Base-by-base conservation (phyloP, 2,329 filamentous ascomycete genomes). In the Penicillium sp. region DNA sequence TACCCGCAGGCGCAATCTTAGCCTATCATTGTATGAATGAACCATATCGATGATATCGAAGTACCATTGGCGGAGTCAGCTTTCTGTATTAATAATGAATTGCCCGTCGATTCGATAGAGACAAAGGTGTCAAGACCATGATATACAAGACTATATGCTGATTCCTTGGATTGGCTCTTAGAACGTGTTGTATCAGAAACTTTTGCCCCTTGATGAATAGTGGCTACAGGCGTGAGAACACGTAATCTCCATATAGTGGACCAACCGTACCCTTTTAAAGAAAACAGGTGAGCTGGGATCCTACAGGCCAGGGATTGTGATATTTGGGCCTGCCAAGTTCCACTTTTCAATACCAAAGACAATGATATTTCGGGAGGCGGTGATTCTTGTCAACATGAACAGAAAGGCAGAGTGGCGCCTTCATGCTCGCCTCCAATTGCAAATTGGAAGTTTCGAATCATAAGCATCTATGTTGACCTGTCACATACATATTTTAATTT, bases 61-160 rank as follows among this genome's bases (percentile, higher is more conserved):
- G 34, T 75, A 77, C 65, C 83, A 86, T 61, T 86, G 83, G 1
- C 83, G 75, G 60, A 86, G 86, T 62, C 86, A 83, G 54, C 86
- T 86, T 59, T 85, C 76, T 0, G 84, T 84, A 5, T 74, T 75
- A 2, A 79, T 83, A 3, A 86, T 75, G 46, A 76, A 69, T 20
- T 80, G 64, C 0, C 75, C 78, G 55, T 83, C 86, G 29, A 86
- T 6, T 75, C 71, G 39, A 87, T 78, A 9, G 78, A 78, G 5
- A 82, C 74, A 58, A 84, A 85, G 0, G 84, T 86, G 56, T 87
- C 84, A 2, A 86, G 71, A 5, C 84, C 83, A 49, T 86, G 78
- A 68, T 86, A 86, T 0, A 85, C 71, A 1, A 86, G 75, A 73
- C 78, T n/a, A n/a, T n/a, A 85, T 3, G 78, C 82, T 9, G 68